Percentiles rank a stretch among this genome's conserved stretches.
Evolutionary conservation across 202 grass and related monocot species (phyloP).

Genomic region (Hordeum pubiflorum): DNA sequence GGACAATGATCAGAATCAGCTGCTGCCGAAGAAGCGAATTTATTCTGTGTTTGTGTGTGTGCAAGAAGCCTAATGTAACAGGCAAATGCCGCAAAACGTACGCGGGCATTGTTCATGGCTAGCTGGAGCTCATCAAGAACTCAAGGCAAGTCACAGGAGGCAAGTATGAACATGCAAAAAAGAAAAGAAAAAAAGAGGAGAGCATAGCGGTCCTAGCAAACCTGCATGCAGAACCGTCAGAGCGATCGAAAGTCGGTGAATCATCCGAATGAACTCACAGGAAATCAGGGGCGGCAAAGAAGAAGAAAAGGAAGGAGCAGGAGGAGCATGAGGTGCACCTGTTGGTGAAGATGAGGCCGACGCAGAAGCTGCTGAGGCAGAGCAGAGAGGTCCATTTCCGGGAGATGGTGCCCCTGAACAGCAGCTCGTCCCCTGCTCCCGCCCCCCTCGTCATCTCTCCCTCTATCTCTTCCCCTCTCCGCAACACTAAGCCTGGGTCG

Average conservation of each 20-base stretch:
- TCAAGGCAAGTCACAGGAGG: neutral
- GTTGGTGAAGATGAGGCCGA: conserved; percentile 91
- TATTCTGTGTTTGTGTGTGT: neutral
- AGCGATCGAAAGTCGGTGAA: neutral
- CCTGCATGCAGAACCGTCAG: neutral
- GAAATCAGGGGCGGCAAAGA: neutral
- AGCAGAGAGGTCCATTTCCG: conserved; percentile 82
- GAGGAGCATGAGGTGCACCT: conserved; percentile 35
- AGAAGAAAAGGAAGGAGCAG: neutral
- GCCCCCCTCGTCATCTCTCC: neutral
- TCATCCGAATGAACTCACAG: neutral
- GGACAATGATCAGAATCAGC: neutral
- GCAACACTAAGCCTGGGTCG: neutral
- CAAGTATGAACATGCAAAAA: neutral
- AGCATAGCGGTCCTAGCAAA: neutral
- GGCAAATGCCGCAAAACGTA: neutral
- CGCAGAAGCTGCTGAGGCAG: conserved; percentile 90
- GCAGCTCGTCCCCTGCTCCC: conserved; percentile 43
- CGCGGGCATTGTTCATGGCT: neutral
- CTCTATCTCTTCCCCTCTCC: conserved; percentile 14
- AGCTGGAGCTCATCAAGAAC: neutral
- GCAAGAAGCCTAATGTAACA: neutral
- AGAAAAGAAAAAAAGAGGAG: neutral
- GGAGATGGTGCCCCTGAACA: conserved; percentile 49
- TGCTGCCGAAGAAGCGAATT: neutral